A percentile compares a stretch with the other conserved stretches of the same genome.
phyloP scores from a whole-genome alignment of 768 basidiomycete species.

The Lanmaoa pseudosensibilis region DNA sequence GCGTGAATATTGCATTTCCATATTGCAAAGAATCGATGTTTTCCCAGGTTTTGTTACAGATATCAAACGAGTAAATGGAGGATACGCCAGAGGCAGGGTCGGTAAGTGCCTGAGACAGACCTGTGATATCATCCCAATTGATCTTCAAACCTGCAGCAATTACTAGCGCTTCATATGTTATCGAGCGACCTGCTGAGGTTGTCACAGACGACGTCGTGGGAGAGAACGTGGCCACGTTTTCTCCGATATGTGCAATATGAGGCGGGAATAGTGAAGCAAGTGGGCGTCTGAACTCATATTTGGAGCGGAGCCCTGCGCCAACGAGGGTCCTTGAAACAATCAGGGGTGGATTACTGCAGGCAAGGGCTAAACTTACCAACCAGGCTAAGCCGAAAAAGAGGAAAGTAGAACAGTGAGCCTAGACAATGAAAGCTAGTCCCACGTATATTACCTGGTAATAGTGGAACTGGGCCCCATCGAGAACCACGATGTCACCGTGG shows the following conservation, averaged over 20 bases:
- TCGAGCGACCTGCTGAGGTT: slow-evolving; percentile 64
- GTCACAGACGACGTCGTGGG: slow-evolving; percentile 74
- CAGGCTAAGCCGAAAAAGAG: slow-evolving; percentile 54
- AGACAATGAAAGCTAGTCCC: not conserved
- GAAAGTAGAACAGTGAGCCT: not conserved
- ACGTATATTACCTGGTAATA: slow-evolving; percentile 71
- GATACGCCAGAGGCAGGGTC: slow-evolving; percentile 81
- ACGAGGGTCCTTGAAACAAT: slow-evolving; percentile 74
- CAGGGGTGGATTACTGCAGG: not conserved
- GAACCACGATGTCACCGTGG: slow-evolving; percentile 77
- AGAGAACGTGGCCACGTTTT: slow-evolving; percentile 71
- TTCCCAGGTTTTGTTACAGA: slow-evolving; percentile 86
- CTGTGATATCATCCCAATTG: slow-evolving; percentile 76
- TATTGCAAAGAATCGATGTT: slow-evolving; percentile 73
- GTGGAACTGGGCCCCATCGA: slow-evolving; percentile 81
- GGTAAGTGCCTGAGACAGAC: slow-evolving; percentile 73
- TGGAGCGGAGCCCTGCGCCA: slow-evolving; percentile 78
- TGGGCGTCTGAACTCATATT: slow-evolving; percentile 64
- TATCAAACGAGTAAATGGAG: slow-evolving; percentile 88
- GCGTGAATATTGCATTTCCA: slow-evolving; percentile 92
- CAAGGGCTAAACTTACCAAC: slow-evolving; percentile 62
- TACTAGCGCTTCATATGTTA: slow-evolving; percentile 83
- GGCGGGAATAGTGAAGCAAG: slow-evolving; percentile 71
- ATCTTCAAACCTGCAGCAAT: slow-evolving; percentile 87
- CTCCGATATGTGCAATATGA: slow-evolving; percentile 68